Percentiles rank a stretch among this genome's conserved stretches.
phyloP scores from a whole-genome alignment of 192 early-diverging fungal genomes.

The Backusella liffmaniae region DNA sequence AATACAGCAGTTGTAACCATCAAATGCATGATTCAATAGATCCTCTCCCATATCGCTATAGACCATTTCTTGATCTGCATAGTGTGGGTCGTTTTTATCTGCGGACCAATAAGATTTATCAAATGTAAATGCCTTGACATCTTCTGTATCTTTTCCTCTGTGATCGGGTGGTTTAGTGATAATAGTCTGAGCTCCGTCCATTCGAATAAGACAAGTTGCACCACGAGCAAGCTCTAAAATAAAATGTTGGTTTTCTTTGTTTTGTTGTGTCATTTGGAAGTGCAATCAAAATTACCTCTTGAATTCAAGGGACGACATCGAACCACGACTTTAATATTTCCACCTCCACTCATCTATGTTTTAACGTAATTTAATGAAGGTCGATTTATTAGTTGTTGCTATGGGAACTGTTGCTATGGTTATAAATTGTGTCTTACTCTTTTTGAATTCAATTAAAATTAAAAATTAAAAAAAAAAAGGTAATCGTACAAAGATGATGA shows the following conservation, averaged over 20 bases:
- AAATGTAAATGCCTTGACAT: conserved; percentile 72
- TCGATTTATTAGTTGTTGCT: not conserved
- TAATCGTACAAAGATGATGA: conserved; percentile 7
- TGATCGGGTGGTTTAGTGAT: conserved; percentile 52
- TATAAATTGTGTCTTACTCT: not conserved
- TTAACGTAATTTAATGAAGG: not conserved
- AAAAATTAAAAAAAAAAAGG: not conserved
- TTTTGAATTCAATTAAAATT: not conserved
- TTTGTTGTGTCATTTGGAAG: not conserved
- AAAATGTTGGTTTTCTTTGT: not conserved
- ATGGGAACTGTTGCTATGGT: conserved; percentile 2
- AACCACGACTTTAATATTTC: conserved; percentile 72
- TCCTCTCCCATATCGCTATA: conserved; percentile 77
- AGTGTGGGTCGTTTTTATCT: conserved; percentile 55
- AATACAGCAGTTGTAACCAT: conserved; percentile 90
- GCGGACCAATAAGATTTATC: conserved; percentile 91
- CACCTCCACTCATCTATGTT: conserved; percentile 28
- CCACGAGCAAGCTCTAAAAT: conserved; percentile 57
- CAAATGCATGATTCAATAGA: conserved; percentile 84
- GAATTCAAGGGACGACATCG: conserved; percentile 74
- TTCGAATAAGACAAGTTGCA: conserved; percentile 64
- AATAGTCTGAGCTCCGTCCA: conserved; percentile 71
- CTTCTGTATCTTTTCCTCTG: conserved; percentile 32
- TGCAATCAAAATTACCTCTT: conserved; percentile 47
- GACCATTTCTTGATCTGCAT: conserved; percentile 72